Evolutionary conservation across 1,284 basidiomycete species (phyloP), one percentile per base, ranked within the genome.

Genomic region (Pterula multifida): DNA sequence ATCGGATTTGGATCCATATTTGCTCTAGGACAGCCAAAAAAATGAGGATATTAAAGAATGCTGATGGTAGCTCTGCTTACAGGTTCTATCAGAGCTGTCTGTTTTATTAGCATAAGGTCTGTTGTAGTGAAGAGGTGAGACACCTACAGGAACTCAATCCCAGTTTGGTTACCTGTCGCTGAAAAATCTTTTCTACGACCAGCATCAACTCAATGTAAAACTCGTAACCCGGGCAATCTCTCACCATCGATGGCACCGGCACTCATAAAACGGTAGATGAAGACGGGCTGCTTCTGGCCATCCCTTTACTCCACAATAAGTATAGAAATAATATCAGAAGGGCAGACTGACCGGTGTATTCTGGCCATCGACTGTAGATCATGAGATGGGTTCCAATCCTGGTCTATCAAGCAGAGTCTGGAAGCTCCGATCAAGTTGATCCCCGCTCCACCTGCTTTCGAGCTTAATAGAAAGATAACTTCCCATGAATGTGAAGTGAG

Each of bases 311-410:
- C n/a, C 15, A 50, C 49, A 26, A 39, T 47, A 53, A 35, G 9
- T 44, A 35, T 46, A 44, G 13, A 42, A 47, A n/a, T n/a, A n/a
- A n/a, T n/a, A n/a, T n/a, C n/a, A n/a, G n/a, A n/a, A n/a, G n/a
- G n/a, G n/a, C 44, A 24, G 22, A 60, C 72, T 53, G 54, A 91
- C 90, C 90, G 78, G 65, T 94, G 90, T 59, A 95, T 97, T 47
- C 96, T 81, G 49, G 93, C 95, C 95, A 98, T 98, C 1, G 95
- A 89, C 65, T 99, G 95, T 15, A 93, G 67, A 65, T 99, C 95
- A 58, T 89, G 87, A 57, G 86, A 89, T 47, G 91, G 91, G 65
- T 95, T 95, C 91, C 96, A 99, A 62, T 98, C 95, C 47, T 88
- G 92, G 64, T 99, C 95, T 39, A 90, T 71, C 42, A 89, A 69